phyloP scores from a whole-genome alignment of 73 alveolate species.

The Tetrahymena thermophila region DNA sequence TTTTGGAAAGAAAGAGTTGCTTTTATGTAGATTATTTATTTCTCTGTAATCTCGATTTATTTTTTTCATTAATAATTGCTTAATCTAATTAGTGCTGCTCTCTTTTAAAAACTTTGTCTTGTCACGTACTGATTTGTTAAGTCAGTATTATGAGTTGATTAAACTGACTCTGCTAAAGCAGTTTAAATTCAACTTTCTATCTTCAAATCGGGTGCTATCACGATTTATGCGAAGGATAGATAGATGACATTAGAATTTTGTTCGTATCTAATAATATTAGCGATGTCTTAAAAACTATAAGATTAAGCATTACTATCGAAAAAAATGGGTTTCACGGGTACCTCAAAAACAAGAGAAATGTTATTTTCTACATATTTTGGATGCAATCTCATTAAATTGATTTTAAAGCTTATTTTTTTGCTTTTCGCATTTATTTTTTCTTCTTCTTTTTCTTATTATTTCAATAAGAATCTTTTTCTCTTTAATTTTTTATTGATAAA shows the following conservation, averaged over 20 bases:
- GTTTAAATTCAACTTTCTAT: not conserved
- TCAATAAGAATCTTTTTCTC: not conserved
- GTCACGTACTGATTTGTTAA: not conserved
- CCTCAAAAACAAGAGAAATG: not conserved
- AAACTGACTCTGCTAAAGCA: not conserved
- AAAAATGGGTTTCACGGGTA: not conserved
- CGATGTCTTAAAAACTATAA: not conserved
- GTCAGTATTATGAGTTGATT: not conserved
- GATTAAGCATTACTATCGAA: not conserved
- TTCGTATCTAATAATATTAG: not conserved
- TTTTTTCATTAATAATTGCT: not conserved
- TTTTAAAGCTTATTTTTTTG: not conserved
- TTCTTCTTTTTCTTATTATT: not conserved
- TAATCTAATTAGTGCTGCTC: not conserved
- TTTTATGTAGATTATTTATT: not conserved
- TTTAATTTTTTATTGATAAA: too few species aligned
- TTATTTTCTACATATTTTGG: not conserved
- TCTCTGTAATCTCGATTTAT: not conserved
- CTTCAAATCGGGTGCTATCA: constrained; percentile 1
- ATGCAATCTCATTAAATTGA: not conserved
- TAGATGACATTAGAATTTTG: not conserved
- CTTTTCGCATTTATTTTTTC: not conserved
- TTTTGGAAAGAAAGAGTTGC: not conserved
- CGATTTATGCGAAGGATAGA: not conserved
- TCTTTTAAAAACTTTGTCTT: not conserved